A percentile compares a stretch with the other conserved stretches of the same genome.
phyloP scores from a whole-genome alignment of 129 eudicot species.

The Apium graveolens region DNA sequence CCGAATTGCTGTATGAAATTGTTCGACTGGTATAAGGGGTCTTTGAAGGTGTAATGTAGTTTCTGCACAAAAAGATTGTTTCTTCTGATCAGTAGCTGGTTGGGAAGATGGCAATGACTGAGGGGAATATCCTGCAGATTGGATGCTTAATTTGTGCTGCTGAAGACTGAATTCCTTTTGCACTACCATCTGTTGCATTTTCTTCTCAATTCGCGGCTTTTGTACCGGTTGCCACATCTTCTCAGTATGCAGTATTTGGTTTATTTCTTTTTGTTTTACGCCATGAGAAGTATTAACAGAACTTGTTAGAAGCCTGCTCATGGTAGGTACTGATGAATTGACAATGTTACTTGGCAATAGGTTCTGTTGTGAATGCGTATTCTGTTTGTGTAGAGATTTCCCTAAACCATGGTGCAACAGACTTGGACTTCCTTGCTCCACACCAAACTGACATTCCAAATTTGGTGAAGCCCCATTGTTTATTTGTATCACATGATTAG shows the following conservation, averaged over 20 bases:
- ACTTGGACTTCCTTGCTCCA: neutral
- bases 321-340: neutral
- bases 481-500: neutral
- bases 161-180: neutral
- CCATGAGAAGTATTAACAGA: neutral
- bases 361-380: neutral
- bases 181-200: slow-evolving; percentile 14
- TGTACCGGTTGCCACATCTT: neutral
- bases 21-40: neutral
- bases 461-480: neutral
- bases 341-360: neutral
- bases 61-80: slow-evolving; percentile 1
- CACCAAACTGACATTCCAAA: neutral
- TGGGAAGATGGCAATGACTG: slow-evolving; percentile 8
- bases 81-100: slow-evolving; percentile 1
- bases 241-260: neutral
- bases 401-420: slow-evolving; percentile 1
- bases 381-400: neutral
- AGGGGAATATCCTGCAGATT: neutral
- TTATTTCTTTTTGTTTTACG: neutral
- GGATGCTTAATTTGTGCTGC: slow-evolving; percentile 6
- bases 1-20: neutral
- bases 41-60: neutral
- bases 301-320: neutral
- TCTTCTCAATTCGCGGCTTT: neutral